Percentiles rank a stretch among this genome's conserved stretches.
phyloP scores from a whole-genome alignment of 257 asterid species.

The Solanum etuberosum region DNA sequence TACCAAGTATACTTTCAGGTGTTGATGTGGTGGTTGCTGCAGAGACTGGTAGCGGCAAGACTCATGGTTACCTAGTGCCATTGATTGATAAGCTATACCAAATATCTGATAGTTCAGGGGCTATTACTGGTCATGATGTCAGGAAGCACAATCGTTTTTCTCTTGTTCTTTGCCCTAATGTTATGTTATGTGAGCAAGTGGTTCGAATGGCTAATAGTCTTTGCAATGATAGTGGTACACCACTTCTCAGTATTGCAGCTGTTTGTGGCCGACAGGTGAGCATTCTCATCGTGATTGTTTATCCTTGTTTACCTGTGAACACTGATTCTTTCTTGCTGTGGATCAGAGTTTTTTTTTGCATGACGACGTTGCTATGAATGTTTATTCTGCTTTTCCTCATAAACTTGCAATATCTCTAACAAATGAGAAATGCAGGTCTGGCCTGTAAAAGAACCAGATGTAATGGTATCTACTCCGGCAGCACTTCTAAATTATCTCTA shows the following conservation, averaged over 20 bases:
- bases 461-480: constrained; percentile 88
- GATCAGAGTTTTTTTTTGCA: background rate
- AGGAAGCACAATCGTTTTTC: constrained; percentile 31
- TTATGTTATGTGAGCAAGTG: constrained; percentile 96
- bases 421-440: constrained; percentile 48
- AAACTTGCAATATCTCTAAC: background rate
- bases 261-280: constrained; percentile 87
- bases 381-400: background rate
- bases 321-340: background rate
- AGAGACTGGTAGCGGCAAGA: constrained; percentile 97
- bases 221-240: constrained; percentile 39
- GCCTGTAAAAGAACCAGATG: constrained; percentile 66
- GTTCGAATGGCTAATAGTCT: constrained; percentile 86
- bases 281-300: background rate
- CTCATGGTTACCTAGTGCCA: constrained; percentile 90
- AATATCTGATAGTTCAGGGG: constrained; percentile 19
- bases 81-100: constrained; percentile 54
- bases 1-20: constrained; percentile 74
- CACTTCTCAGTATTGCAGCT: constrained; percentile 60
- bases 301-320: background rate
- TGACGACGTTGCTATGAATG: background rate
- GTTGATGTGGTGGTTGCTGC: constrained; percentile 90
- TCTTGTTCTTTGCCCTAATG: constrained; percentile 90
- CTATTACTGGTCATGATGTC: constrained; percentile 12
- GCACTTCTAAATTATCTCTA: constrained; percentile 78